A percentile compares a stretch with the other conserved stretches of the same genome.
Conservation (phyloP, 1,284 basidiomycete species). For the Ceratobasidium sp. region DNA sequence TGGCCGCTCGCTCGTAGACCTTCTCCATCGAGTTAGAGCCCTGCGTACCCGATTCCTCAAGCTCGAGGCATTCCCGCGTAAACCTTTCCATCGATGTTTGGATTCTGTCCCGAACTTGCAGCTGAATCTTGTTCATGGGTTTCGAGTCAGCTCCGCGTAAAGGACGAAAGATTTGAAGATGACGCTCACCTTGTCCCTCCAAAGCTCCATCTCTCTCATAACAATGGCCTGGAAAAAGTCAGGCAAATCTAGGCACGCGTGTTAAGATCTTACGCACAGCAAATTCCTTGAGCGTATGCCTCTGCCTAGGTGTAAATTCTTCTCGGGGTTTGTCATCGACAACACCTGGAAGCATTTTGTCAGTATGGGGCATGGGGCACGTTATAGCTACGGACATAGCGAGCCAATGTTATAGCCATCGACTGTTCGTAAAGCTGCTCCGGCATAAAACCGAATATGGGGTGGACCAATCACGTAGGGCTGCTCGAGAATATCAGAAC, state of each 20-base stretch:
- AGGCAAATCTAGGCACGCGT: neutral
- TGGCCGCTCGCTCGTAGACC: slow-evolving; percentile 89
- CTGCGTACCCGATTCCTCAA: slow-evolving; percentile 67
- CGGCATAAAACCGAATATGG: slow-evolving; percentile 89
- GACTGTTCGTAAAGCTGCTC: slow-evolving; percentile 87
- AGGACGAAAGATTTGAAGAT: slow-evolving; percentile 5
- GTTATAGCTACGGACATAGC: slow-evolving; percentile 58
- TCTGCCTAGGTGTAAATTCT: slow-evolving; percentile 89
- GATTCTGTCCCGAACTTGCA: slow-evolving; percentile 90
- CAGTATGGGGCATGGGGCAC: neutral
- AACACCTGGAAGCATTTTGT: slow-evolving; percentile 61
- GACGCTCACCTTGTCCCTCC: slow-evolving; percentile 85
- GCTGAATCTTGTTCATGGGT: slow-evolving; percentile 74
- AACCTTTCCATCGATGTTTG: slow-evolving; percentile 97
- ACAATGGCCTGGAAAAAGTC: slow-evolving; percentile 73
- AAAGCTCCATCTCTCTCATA: slow-evolving; percentile 97
- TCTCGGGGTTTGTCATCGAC: slow-evolving; percentile 87
- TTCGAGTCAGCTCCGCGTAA: neutral
- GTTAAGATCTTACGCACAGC: slow-evolving; percentile 60
- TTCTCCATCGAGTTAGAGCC: slow-evolving; percentile 76
- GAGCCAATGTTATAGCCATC: slow-evolving; percentile 93
- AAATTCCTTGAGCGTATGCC: slow-evolving; percentile 95
- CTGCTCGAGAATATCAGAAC: slow-evolving; percentile 59
- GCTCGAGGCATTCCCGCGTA: slow-evolving; percentile 93
- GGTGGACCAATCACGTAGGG: slow-evolving; percentile 80